Conservation (phyloP, 2,329 filamentous ascomycete species). For the Parascedosporium putredinis region DNA sequence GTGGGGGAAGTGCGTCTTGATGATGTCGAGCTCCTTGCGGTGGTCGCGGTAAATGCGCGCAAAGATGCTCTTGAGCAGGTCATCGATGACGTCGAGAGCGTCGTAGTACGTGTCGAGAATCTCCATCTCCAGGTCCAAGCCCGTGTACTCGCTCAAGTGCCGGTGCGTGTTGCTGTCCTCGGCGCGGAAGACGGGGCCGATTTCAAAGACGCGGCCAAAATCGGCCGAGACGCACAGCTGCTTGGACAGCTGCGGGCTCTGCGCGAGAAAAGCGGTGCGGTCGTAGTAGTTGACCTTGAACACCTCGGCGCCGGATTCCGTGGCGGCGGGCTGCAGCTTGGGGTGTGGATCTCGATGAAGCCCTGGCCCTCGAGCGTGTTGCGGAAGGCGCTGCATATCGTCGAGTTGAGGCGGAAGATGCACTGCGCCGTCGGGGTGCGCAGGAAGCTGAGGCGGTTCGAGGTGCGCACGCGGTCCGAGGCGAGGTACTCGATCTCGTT, state of each 20-base stretch:
- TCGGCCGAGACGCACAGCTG: constrained; percentile 88
- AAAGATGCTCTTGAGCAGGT: constrained; percentile 66
- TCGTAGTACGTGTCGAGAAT: constrained; percentile 87
- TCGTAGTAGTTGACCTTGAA: constrained; percentile 91
- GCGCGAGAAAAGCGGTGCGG: constrained; percentile 75
- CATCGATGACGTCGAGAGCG: constrained; percentile 67
- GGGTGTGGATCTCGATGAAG: constrained; percentile 94
- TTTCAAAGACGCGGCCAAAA: constrained; percentile 81
- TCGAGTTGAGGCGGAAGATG: constrained; percentile 78
- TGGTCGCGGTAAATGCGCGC: constrained; percentile 23
- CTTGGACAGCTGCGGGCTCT: constrained; percentile 86
- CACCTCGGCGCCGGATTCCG: constrained; percentile 82
- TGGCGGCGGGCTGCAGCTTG: constrained; percentile 81
- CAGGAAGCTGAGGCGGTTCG: constrained; percentile 73
- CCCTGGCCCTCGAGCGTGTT: constrained; percentile 60
- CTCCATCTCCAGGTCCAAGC: constrained; percentile 85
- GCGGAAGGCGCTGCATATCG: constrained; percentile 71
- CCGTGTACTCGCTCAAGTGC: constrained; percentile 90
- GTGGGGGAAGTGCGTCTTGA: constrained; percentile 78
- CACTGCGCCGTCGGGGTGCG: constrained; percentile 79
- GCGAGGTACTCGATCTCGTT: constrained; percentile 49
- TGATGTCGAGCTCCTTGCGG: constrained; percentile 60
- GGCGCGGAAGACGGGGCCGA: constrained; percentile 82
- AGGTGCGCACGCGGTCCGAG: constrained; percentile 55
- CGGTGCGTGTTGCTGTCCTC: constrained; percentile 95